These are phyloP conservation scores for Globisporangium heterothallicum DNA, from an alignment of 352 stramenopile genomes.

Conservation along the genomic window DNA sequence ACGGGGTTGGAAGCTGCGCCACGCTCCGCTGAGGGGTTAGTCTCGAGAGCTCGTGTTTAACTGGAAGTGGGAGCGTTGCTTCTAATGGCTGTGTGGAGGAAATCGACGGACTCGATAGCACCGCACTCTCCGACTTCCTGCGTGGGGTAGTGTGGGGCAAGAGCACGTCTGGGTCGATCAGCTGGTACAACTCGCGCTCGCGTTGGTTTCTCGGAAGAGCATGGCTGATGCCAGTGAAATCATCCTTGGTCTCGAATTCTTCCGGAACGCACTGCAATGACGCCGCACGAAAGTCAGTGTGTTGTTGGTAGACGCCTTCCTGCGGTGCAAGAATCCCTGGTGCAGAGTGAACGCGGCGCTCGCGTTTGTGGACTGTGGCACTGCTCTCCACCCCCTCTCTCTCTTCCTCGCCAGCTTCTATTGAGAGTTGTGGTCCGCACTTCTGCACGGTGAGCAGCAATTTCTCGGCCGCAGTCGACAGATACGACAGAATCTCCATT, in stretches of 20 bases:
- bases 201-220: neutral
- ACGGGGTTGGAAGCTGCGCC: neutral
- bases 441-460: slow-evolving; percentile 22
- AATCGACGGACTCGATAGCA: neutral
- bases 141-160: slow-evolving; percentile 6
- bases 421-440: neutral
- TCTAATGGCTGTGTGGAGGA: too few relatives aligned
- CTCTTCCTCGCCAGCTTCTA: neutral
- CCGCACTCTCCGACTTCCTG: slow-evolving; percentile 6
- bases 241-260: slow-evolving; percentile 34
- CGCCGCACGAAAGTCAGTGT: slow-evolving; percentile 21
- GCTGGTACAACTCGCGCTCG: slow-evolving; percentile 20
- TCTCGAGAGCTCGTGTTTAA: neutral
- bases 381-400: neutral
- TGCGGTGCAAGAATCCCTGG: slow-evolving; percentile 2
- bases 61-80: too few relatives aligned
- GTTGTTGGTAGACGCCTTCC: neutral
- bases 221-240: slow-evolving; percentile 18
- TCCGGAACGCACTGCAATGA: slow-evolving; percentile 42
- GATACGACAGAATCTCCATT: slow-evolving; percentile 67
- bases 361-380: slow-evolving; percentile 6
- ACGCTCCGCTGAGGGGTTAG: neutral
- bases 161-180: slow-evolving; percentile 24
- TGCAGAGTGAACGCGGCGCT: slow-evolving; percentile 21
- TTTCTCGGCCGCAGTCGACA: slow-evolving; percentile 44